Evolutionary conservation across 352 stramenopile species (phyloP).

Genomic region (Globisporangium nunn): DNA sequence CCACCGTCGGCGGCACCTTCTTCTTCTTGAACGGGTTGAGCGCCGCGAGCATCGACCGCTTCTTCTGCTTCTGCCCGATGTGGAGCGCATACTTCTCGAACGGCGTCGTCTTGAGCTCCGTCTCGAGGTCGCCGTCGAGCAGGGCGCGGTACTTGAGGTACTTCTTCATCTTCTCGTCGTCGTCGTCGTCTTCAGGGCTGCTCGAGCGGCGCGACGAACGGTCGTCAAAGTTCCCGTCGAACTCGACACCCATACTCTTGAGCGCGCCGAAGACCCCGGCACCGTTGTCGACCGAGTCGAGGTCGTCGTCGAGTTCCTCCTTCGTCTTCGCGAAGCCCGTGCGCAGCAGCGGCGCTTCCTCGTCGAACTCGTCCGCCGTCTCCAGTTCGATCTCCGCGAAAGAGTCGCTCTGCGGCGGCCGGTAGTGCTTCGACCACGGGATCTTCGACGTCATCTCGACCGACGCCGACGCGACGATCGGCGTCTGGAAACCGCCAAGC

Average conservation of each 20-base stretch:
- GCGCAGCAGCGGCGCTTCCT: slow-evolving; percentile 47
- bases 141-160: slow-evolving; percentile 75
- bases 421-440: slow-evolving; percentile 75
- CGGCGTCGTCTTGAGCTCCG: slow-evolving; percentile 72
- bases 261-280: slow-evolving; percentile 82
- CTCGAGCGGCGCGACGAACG: slow-evolving; percentile 45
- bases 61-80: slow-evolving; percentile 77
- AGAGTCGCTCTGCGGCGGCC: slow-evolving; percentile 50
- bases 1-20: slow-evolving; percentile 30
- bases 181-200: slow-evolving; percentile 43
- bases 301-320: slow-evolving; percentile 11
- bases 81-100: slow-evolving; percentile 87
- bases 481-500: slow-evolving; percentile 79
- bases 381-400: slow-evolving; percentile 70
- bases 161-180: slow-evolving; percentile 59
- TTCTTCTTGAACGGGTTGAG: slow-evolving; percentile 78
- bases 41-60: slow-evolving; percentile 44
- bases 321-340: slow-evolving; percentile 7
- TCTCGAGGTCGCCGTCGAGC: slow-evolving; percentile 61
- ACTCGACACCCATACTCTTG: slow-evolving; percentile 79
- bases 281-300: slow-evolving; percentile 60
- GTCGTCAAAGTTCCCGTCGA: slow-evolving; percentile 61
- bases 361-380: slow-evolving; percentile 39
- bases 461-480: slow-evolving; percentile 77
- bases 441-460: slow-evolving; percentile 85